Conservation (phyloP, 257 asterid species). For the Fraxinus pennsylvanica region DNA sequence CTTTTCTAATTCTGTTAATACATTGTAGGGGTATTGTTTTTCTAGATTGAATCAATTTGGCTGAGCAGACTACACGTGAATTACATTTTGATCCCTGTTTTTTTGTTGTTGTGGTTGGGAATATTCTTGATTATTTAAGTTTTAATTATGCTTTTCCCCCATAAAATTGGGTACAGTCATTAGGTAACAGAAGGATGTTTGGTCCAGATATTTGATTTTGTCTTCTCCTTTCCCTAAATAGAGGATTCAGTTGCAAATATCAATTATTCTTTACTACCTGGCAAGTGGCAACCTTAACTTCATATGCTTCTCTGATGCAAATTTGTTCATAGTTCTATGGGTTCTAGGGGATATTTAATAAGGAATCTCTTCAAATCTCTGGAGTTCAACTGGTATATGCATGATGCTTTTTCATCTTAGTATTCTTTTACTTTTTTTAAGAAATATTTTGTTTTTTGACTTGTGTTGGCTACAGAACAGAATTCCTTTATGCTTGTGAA, state of each 20-base stretch:
- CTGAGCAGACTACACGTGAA: conserved; percentile 18
- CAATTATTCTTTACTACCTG: conserved; percentile 24
- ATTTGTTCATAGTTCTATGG: conserved; percentile 19
- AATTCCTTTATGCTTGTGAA: conserved; percentile 24
- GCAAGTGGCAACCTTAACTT: conserved; percentile 24
- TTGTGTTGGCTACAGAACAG: conserved; percentile 28
- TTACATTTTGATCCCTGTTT: conserved; percentile 21
- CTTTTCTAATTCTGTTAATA: neutral
- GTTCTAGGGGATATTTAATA: neutral
- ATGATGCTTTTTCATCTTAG: neutral
- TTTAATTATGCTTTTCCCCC: neutral
- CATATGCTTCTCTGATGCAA: conserved; percentile 16
- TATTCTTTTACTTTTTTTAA: neutral
- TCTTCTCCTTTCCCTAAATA: conserved; percentile 31
- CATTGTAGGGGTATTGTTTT: conserved; percentile 21
- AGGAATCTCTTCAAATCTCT: neutral
- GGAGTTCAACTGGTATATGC: neutral
- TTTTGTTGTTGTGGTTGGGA: neutral
- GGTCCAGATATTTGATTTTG: conserved; percentile 26
- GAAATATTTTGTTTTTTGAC: neutral
- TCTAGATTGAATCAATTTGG: conserved; percentile 17
- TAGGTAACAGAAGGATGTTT: neutral
- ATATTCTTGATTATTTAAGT: neutral
- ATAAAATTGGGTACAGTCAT: neutral
- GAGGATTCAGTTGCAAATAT: conserved; percentile 38